Evolutionary conservation across 306 rosid genomes (phyloP).

Genomic region (Astragalus glycyphyllos): DNA sequence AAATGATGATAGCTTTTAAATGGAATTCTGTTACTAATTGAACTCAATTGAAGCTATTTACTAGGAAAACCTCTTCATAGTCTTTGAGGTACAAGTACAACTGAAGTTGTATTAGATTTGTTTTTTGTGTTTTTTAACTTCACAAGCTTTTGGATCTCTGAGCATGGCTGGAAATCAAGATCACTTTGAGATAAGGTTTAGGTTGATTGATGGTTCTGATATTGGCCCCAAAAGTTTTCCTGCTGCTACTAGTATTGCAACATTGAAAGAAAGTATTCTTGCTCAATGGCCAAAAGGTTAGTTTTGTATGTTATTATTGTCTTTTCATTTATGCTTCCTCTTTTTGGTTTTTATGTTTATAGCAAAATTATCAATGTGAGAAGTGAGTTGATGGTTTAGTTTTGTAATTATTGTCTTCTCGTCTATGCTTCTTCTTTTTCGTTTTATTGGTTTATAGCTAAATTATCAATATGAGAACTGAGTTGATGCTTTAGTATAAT

Average conservation of each 20-base stretch:
- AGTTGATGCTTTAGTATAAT: constrained; percentile 10
- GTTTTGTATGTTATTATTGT: constrained; percentile 19
- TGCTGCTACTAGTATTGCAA: constrained; percentile 81
- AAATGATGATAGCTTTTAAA: constrained; percentile 34
- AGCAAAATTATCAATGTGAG: constrained; percentile 1
- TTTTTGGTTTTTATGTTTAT: constrained; percentile 10
- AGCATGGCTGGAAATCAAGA: constrained; percentile 86
- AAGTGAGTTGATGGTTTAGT: constrained; percentile 41
- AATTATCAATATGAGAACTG: constrained; percentile 17
- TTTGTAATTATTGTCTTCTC: constrained; percentile 6
- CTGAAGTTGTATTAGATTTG: constrained; percentile 41
- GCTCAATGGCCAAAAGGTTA: constrained; percentile 98
- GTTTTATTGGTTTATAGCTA: constrained; percentile 2
- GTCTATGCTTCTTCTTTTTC: neutral
- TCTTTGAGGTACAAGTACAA: constrained; percentile 32
- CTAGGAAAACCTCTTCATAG: neutral
- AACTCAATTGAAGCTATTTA: constrained; percentile 47
- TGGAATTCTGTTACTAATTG: constrained; percentile 39
- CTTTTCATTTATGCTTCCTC: neutral
- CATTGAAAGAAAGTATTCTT: constrained; percentile 87
- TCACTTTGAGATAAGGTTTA: constrained; percentile 93
- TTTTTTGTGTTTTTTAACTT: constrained; percentile 16
- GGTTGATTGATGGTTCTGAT: constrained; percentile 93
- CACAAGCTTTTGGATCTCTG: constrained; percentile 40
- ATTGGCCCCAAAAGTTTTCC: constrained; percentile 93